Conservation (phyloP, 2,329 filamentous ascomycete species). For the Alternaria longipes region DNA sequence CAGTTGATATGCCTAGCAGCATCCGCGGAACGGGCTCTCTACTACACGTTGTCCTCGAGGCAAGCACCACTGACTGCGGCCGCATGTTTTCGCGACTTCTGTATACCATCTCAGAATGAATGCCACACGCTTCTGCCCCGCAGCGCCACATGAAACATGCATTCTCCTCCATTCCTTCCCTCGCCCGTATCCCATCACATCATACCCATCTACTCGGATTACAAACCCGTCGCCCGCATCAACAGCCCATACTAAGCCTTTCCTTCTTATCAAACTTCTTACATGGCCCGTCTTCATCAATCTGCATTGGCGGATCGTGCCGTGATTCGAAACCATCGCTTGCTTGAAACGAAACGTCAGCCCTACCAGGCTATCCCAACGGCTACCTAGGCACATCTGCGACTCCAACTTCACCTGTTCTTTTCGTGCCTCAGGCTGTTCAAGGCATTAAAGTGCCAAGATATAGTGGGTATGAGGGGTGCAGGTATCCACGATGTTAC, state of each 20-base stretch:
- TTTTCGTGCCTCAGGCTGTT: neutral
- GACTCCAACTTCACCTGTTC: neutral
- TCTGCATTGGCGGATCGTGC: slow-evolving; percentile 24
- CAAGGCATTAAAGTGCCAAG: slow-evolving; percentile 5
- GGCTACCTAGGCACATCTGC: slow-evolving; percentile 2
- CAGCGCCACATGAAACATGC: slow-evolving; percentile 9
- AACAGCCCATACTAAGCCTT: slow-evolving; percentile 21
- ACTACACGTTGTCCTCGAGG: neutral
- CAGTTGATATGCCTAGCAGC: neutral
- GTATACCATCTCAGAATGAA: neutral
- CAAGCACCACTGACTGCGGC: neutral
- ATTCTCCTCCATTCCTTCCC: neutral
- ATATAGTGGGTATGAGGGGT: neutral
- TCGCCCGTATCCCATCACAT: slow-evolving; percentile 2
- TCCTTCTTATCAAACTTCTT: slow-evolving; percentile 30
- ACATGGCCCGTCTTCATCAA: slow-evolving; percentile 16
- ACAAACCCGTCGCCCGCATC: slow-evolving; percentile 17
- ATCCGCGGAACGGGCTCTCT: neutral
- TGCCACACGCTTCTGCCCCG: neutral
- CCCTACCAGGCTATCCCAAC: slow-evolving; percentile 8
- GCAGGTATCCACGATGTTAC: slow-evolving; percentile 5
- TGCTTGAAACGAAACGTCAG: slow-evolving; percentile 29
- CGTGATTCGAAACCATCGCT: slow-evolving; percentile 26
- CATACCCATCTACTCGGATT: neutral
- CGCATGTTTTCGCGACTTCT: neutral